phyloP scores from a whole-genome alignment of 108 stramenopile species.

The Skeletonema grethae region DNA sequence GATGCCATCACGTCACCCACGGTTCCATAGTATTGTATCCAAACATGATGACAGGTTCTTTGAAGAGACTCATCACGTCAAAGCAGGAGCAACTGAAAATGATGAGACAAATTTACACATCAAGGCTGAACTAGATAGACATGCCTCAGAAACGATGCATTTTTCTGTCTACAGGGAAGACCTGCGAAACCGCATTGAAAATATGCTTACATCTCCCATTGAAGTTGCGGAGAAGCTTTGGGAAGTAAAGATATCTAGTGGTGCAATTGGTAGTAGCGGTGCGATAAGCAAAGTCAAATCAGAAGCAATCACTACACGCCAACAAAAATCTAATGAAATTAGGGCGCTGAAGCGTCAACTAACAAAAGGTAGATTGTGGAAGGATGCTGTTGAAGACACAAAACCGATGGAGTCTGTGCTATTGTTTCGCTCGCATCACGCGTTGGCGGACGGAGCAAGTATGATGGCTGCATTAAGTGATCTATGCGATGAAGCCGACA shows the following conservation, averaged over 20 bases:
- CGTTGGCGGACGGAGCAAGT: slow-evolving; percentile 82
- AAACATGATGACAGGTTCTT: slow-evolving; percentile 39
- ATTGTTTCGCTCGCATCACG: slow-evolving; percentile 84
- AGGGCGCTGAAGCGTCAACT: slow-evolving; percentile 2
- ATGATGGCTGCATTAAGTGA: slow-evolving; percentile 73
- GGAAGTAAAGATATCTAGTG: slow-evolving; percentile 57
- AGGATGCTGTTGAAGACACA: slow-evolving; percentile 14
- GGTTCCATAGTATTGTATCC: slow-evolving; percentile 58
- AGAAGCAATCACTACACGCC: slow-evolving; percentile 18
- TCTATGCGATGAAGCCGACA: slow-evolving; percentile 77
- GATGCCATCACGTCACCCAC: slow-evolving; percentile 63
- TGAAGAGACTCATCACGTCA: slow-evolving; percentile 48
- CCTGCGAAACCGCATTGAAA: slow-evolving; percentile 61
- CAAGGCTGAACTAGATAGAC: slow-evolving; percentile 51
- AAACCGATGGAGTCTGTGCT: slow-evolving; percentile 66
- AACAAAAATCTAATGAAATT: background rate
- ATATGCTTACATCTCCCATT: slow-evolving; percentile 58
- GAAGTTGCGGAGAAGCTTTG: slow-evolving; percentile 59
- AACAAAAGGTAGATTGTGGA: slow-evolving; percentile 18
- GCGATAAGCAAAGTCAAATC: slow-evolving; percentile 46
- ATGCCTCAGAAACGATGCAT: slow-evolving; percentile 60
- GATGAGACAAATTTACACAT: slow-evolving; percentile 14
- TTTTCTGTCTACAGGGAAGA: slow-evolving; percentile 65
- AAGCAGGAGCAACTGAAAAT: background rate
- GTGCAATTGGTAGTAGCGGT: slow-evolving; percentile 62